These are phyloP conservation scores for Xylaria palmicola DNA, from an alignment of 495 filamentous ascomycete genomes.

Conservation along the genomic window DNA sequence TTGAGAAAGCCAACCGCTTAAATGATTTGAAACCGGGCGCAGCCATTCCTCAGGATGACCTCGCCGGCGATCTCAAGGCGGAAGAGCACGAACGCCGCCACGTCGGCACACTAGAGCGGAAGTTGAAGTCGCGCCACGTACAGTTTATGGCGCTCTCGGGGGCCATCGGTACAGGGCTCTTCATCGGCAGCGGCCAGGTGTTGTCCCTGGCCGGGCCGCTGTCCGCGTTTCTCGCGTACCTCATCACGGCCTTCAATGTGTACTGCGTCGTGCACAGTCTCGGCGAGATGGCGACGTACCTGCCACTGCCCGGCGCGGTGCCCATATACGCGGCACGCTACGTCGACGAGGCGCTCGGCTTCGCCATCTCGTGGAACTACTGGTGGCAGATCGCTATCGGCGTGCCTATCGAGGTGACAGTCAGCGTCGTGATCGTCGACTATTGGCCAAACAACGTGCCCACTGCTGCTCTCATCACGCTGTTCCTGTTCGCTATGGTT, in stretches of 20 bases:
- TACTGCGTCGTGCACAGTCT: slow-evolving; percentile 37
- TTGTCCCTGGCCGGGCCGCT: slow-evolving; percentile 38
- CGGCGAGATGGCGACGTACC: slow-evolving; percentile 62
- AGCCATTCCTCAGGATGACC: slow-evolving; percentile 15
- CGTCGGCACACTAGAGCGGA: slow-evolving; percentile 45
- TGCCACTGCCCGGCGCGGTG: slow-evolving; percentile 51
- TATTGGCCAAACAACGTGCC: slow-evolving; percentile 49
- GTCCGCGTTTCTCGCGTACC: slow-evolving; percentile 49
- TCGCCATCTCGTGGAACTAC: slow-evolving; percentile 71
- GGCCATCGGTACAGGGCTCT: slow-evolving; percentile 58
- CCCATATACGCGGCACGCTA: slow-evolving; percentile 65
- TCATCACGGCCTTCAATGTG: slow-evolving; percentile 34
- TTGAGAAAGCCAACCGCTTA: slow-evolving; percentile 18
- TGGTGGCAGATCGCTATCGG: slow-evolving; percentile 38
- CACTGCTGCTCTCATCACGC: slow-evolving; percentile 51
- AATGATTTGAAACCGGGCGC: slow-evolving; percentile 3
- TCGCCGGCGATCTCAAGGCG: slow-evolving; percentile 19
- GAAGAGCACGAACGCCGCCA: slow-evolving; percentile 28
- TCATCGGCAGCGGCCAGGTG: slow-evolving; percentile 40
- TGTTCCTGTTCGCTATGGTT: slow-evolving; percentile 45
- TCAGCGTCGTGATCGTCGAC: slow-evolving; percentile 41
- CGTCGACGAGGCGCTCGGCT: slow-evolving; percentile 68
- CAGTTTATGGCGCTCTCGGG: slow-evolving; percentile 66
- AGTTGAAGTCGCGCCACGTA: slow-evolving; percentile 57
- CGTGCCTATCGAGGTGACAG: slow-evolving; percentile 39